These are phyloP conservation scores for Rostrohypoxylon terebratum DNA, from an alignment of 495 filamentous ascomycete species.

Conservation along the genomic window DNA sequence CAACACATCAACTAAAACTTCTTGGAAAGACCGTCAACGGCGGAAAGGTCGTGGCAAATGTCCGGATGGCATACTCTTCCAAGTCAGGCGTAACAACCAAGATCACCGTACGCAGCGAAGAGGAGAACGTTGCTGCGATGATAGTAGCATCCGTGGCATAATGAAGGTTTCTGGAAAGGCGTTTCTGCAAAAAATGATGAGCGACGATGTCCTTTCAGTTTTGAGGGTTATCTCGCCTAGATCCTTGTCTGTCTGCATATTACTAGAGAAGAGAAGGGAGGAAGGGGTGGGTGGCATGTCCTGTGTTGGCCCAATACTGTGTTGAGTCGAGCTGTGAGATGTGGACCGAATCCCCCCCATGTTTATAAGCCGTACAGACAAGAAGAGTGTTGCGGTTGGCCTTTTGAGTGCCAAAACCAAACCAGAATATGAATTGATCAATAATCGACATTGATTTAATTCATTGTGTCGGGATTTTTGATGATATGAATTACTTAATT, in stretches of 20 bases:
- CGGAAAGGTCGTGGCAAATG: constrained; percentile 85
- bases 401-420: constrained; percentile 10
- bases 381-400: constrained; percentile 10
- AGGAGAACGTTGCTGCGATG: constrained; percentile 87
- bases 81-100: constrained; percentile 96
- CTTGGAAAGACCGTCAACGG: constrained; percentile 95
- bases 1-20: constrained; percentile 93
- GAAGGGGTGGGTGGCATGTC: constrained; percentile 21
- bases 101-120: constrained; percentile 89
- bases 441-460: constrained; percentile 13
- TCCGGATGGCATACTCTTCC: constrained; percentile 93
- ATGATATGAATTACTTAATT: background rate
- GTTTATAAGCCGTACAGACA: constrained; percentile 21
- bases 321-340: background rate
- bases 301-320: background rate
- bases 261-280: constrained; percentile 34
- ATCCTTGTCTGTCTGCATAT: constrained; percentile 29
- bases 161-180: constrained; percentile 48
- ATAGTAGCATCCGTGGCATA: constrained; percentile 86
- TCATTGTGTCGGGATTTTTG: background rate
- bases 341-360: constrained; percentile 3
- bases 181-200: constrained; percentile 50
- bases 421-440: constrained; percentile 31
- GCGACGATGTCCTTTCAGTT: constrained; percentile 49
- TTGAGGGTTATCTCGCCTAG: constrained; percentile 29